Conservation (phyloP, 768 basidiomycete species). For the Boletus rufocinnamomeus region DNA sequence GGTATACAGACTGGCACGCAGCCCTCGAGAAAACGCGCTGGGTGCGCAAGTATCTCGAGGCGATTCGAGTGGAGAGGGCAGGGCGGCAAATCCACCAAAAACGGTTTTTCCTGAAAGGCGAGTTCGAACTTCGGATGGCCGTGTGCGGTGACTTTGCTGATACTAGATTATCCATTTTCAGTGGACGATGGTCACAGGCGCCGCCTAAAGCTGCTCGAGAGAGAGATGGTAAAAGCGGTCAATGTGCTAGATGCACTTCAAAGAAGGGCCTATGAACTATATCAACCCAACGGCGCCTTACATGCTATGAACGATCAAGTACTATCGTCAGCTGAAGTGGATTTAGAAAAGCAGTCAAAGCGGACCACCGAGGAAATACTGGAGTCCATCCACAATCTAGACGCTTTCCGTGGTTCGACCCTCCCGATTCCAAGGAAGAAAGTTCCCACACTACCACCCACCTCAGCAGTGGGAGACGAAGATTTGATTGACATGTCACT, state of each 20-base stretch:
- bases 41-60: slow-evolving; percentile 34
- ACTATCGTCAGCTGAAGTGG: not conserved
- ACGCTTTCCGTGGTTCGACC: not conserved
- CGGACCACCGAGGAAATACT: not conserved
- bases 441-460: not conserved
- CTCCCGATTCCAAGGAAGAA: not conserved
- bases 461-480: slow-evolving; percentile 10
- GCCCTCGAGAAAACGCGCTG: slow-evolving; percentile 24
- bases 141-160: not conserved
- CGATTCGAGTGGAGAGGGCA: slow-evolving; percentile 33
- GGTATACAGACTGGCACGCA: slow-evolving; percentile 12
- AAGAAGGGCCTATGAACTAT: slow-evolving; percentile 18
- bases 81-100: slow-evolving; percentile 34
- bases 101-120: slow-evolving; percentile 38
- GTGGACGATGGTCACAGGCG: slow-evolving; percentile 34
- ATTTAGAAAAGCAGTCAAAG: not conserved
- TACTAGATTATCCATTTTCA: slow-evolving; percentile 1
- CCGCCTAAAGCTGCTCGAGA: slow-evolving; percentile 32
- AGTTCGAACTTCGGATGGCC: not conserved
- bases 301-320: slow-evolving; percentile 1
- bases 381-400: not conserved
- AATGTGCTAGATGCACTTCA: slow-evolving; percentile 24
- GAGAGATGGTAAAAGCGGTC: slow-evolving; percentile 31
- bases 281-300: slow-evolving; percentile 7
- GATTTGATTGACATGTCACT: slow-evolving; percentile 20